Evolutionary conservation across 2,329 filamentous ascomycete genomes (phyloP).

Genomic region (Gaeumannomyces sp.): DNA sequence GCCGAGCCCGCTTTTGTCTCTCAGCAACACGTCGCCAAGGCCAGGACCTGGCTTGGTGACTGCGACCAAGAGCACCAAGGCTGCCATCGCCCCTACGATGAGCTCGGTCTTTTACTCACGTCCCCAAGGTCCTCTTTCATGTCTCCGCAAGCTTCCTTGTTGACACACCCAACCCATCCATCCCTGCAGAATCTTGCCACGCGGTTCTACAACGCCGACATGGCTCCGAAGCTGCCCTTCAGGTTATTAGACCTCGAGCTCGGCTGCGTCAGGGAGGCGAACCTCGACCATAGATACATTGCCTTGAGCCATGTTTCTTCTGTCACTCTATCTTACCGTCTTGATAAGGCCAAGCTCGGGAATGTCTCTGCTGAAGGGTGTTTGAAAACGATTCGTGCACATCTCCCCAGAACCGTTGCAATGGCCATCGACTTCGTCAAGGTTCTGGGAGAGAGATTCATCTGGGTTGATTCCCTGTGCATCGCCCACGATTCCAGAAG

Average conservation of each 20-base stretch:
- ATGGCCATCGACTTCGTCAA: slow-evolving; percentile 1
- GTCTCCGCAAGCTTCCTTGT: too few species aligned
- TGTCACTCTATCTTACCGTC: neutral
- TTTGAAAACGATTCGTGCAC: neutral
- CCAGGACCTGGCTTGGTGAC: too few species aligned
- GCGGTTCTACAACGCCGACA: too few species aligned
- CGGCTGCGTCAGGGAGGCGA: neutral
- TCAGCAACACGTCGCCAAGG: too few species aligned
- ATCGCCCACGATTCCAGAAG: neutral
- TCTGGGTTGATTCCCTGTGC: slow-evolving; percentile 1
- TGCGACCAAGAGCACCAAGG: too few species aligned
- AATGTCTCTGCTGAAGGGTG: neutral
- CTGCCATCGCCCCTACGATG: too few species aligned
- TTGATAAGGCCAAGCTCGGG: neutral
- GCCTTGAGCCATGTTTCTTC: slow-evolving; percentile 1
- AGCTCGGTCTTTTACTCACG: too few species aligned
- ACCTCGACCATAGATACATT: neutral
- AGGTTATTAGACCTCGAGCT: neutral
- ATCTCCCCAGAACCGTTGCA: neutral
- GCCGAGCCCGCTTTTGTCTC: too few species aligned
- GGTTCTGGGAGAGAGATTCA: neutral
- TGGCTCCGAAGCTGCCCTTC: neutral
- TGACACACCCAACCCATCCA: too few species aligned
- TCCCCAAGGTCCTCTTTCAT: too few species aligned
- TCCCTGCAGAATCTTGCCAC: too few species aligned